These are phyloP conservation scores for Pseudopyrenochaeta lycopersici DNA, from an alignment of 2,329 filamentous ascomycete species.

Conservation along the genomic window DNA sequence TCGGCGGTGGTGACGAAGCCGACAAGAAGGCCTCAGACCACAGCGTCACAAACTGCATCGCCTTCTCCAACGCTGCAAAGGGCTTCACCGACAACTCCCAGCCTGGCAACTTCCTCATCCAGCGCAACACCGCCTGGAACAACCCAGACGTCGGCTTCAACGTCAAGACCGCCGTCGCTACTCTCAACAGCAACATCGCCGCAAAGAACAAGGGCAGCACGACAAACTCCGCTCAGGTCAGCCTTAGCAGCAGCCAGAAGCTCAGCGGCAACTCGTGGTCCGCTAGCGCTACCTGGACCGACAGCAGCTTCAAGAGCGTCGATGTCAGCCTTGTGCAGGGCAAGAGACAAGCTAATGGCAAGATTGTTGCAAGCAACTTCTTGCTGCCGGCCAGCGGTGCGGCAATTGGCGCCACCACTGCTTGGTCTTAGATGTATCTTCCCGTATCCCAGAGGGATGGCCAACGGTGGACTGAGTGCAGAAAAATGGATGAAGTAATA, in stretches of 20 bases:
- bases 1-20: conserved; percentile 49
- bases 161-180: conserved; percentile 46
- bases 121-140: conserved; percentile 58
- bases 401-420: conserved; percentile 54
- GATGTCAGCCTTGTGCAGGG: conserved; percentile 49
- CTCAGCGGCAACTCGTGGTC: conserved; percentile 57
- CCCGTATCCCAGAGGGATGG: too few species aligned
- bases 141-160: conserved; percentile 56
- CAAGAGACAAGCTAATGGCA: conserved; percentile 50
- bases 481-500: too few species aligned
- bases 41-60: conserved; percentile 56
- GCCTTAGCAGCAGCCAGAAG: conserved; percentile 23
- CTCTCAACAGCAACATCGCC: conserved; percentile 53
- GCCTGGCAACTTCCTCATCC: conserved; percentile 51
- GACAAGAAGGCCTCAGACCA: conserved; percentile 53
- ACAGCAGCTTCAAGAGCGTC: conserved; percentile 52
- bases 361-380: conserved; percentile 54
- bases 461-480: too few species aligned
- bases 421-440: conserved; percentile 12
- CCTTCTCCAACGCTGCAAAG: conserved; percentile 56
- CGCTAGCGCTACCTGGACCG: conserved; percentile 47
- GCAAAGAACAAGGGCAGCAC: conserved; percentile 41
- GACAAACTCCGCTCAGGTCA: conserved; percentile 26
- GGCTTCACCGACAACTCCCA: conserved; percentile 60
- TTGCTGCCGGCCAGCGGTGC: conserved; percentile 50